Percentiles rank a stretch among this genome's conserved stretches.
Conservation (phyloP, 2,329 filamentous ascomycete species). For the Volutella citrinella region DNA sequence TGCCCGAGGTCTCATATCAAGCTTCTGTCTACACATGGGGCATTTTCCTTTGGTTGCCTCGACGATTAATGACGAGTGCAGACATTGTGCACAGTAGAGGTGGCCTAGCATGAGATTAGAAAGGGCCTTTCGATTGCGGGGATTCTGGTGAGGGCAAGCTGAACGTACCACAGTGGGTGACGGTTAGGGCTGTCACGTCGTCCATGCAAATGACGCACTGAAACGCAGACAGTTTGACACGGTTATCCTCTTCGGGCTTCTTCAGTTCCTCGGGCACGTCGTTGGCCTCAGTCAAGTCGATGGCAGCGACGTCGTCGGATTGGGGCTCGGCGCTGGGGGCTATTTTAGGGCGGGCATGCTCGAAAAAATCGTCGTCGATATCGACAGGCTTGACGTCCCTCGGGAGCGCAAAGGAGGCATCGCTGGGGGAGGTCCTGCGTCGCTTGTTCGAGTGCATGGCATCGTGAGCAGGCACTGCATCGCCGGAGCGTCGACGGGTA, state of each 20-base stretch:
- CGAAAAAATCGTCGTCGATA: slow-evolving; percentile 29
- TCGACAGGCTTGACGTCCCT: slow-evolving; percentile 14
- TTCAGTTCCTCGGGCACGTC: slow-evolving; percentile 43
- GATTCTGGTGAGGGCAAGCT: no score
- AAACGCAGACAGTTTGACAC: slow-evolving; percentile 51
- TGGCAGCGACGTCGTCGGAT: slow-evolving; percentile 27
- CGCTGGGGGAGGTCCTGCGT: slow-evolving; percentile 18
- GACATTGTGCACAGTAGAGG: slow-evolving; percentile 61
- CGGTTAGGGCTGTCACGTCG: slow-evolving; percentile 53
- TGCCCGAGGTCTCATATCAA: slow-evolving; percentile 45
- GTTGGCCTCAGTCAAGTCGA: slow-evolving; percentile 38
- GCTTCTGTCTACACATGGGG: slow-evolving; percentile 61
- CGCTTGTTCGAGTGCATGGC: slow-evolving; percentile 22
- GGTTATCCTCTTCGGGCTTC: slow-evolving; percentile 46
- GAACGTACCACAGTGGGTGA: slow-evolving; percentile 64
- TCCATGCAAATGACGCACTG: slow-evolving; percentile 70
- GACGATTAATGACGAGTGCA: slow-evolving; percentile 58
- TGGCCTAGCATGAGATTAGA: slow-evolving; percentile 51
- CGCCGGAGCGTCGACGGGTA: slow-evolving; percentile 15
- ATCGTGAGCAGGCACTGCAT: slow-evolving; percentile 12
- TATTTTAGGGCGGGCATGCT: slow-evolving; percentile 14
- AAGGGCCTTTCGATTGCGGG: no score
- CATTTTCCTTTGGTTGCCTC: slow-evolving; percentile 56
- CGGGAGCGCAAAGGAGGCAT: slow-evolving; percentile 6
- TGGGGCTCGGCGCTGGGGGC: slow-evolving; percentile 12